A percentile compares a stretch with the other conserved stretches of the same genome.
Conservation (phyloP, 2,329 filamentous ascomycete genomes). For the Mollisiaceae sp. region DNA sequence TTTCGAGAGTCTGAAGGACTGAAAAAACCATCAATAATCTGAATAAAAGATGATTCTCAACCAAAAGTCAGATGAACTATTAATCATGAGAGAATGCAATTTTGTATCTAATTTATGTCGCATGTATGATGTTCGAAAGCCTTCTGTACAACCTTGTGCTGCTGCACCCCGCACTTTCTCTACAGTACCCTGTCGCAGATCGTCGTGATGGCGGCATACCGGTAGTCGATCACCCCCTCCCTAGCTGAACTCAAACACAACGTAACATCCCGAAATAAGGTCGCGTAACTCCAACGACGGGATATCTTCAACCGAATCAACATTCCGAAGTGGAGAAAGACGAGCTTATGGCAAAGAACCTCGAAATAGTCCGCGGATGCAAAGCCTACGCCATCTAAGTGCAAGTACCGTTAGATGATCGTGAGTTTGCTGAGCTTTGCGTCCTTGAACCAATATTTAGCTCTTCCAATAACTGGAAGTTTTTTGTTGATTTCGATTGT, state of each 20-base stretch:
- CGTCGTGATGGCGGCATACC: background rate
- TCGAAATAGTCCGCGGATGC: background rate
- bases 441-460: slow-evolving; percentile 1
- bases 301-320: background rate
- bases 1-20: too few species aligned
- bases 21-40: too few species aligned
- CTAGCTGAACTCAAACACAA: background rate
- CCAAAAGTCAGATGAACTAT: too few species aligned
- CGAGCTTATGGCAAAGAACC: background rate
- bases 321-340: background rate
- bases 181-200: background rate
- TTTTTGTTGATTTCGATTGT: too few species aligned
- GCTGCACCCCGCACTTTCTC: background rate
- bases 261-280: background rate
- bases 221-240: background rate
- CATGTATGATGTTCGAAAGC: background rate
- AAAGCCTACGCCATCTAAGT: background rate
- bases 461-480: too few species aligned
- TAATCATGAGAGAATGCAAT: background rate
- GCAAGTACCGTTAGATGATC: background rate
- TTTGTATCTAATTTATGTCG: background rate
- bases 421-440: background rate
- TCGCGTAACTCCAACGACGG: background rate
- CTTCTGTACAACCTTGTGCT: background rate
- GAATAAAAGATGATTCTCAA: too few species aligned